A percentile compares a stretch with the other conserved stretches of the same genome.
phyloP scores from a whole-genome alignment of 495 filamentous ascomycete species.

The Pseudoneurospora amorphoporcata region DNA sequence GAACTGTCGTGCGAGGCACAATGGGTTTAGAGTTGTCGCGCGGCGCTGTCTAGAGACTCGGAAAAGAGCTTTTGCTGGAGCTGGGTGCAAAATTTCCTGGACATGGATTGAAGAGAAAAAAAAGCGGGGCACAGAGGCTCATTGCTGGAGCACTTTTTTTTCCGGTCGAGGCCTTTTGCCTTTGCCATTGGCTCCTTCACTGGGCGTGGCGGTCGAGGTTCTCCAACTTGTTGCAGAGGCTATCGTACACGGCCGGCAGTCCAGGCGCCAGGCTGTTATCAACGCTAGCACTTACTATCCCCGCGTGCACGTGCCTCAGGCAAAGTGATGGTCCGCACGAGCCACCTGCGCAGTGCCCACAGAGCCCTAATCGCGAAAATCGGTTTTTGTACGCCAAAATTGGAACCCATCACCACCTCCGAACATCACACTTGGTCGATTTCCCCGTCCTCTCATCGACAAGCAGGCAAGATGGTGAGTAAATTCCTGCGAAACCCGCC shows the following conservation, averaged over 20 bases:
- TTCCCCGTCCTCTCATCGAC: constrained; percentile 22
- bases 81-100: constrained; percentile 28
- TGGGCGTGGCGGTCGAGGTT: background rate
- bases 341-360: constrained; percentile 21
- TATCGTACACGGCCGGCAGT: background rate
- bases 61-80: constrained; percentile 19
- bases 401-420: constrained; percentile 19
- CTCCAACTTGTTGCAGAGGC: background rate
- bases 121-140: constrained; percentile 11
- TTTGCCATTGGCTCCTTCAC: background rate
- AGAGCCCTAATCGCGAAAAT: constrained; percentile 32
- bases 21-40: constrained; percentile 14
- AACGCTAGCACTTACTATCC: constrained; percentile 4
- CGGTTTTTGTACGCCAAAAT: constrained; percentile 24
- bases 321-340: constrained; percentile 10
- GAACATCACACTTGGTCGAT: constrained; percentile 25
- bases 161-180: constrained; percentile 10
- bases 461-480: constrained; percentile 33
- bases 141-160: constrained; percentile 5
- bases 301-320: constrained; percentile 11
- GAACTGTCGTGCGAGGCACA: constrained; percentile 11
- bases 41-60: constrained; percentile 12
- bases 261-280: constrained; percentile 3
- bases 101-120: constrained; percentile 13
- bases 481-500: constrained; percentile 4